phyloP scores from a whole-genome alignment of 768 basidiomycete genomes.

The Hericium coralloides region DNA sequence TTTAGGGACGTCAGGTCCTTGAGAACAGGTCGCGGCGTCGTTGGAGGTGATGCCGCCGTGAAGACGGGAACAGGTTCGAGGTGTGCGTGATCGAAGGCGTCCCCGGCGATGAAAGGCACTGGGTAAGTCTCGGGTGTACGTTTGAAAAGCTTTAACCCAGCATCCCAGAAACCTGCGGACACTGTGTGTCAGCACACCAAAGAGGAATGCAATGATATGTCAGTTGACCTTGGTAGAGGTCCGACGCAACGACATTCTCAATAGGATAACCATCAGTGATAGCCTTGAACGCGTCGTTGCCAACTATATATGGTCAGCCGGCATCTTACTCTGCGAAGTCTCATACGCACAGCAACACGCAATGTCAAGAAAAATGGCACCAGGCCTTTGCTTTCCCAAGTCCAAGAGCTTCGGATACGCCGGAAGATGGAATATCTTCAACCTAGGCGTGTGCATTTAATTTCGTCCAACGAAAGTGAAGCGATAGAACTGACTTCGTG shows the following conservation, averaged over 20 bases:
- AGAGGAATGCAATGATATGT: neutral
- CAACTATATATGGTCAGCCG: slow-evolving; percentile 21
- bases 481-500: slow-evolving; percentile 5
- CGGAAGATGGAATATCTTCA: slow-evolving; percentile 17
- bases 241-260: slow-evolving; percentile 28
- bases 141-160: slow-evolving; percentile 53
- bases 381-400: slow-evolving; percentile 26
- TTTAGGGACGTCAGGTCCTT: slow-evolving; percentile 31
- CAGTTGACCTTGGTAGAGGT: slow-evolving; percentile 27
- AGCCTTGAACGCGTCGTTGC: slow-evolving; percentile 33
- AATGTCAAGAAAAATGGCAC: slow-evolving; percentile 34
- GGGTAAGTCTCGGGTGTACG: slow-evolving; percentile 44
- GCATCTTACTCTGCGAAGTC: too few relatives aligned
- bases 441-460: slow-evolving; percentile 4
- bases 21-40: slow-evolving; percentile 18
- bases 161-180: slow-evolving; percentile 45
- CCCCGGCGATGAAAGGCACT: slow-evolving; percentile 45
- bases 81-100: slow-evolving; percentile 39
- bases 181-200: neutral
- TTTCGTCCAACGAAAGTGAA: neutral
- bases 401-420: slow-evolving; percentile 22
- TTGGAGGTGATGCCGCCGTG: slow-evolving; percentile 16
- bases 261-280: slow-evolving; percentile 34
- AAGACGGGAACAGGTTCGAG: slow-evolving; percentile 25
- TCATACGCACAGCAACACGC: slow-evolving; percentile 34